phyloP scores from a whole-genome alignment of 2,329 filamentous ascomycete species.

The Sphaerostilbella broomeana region DNA sequence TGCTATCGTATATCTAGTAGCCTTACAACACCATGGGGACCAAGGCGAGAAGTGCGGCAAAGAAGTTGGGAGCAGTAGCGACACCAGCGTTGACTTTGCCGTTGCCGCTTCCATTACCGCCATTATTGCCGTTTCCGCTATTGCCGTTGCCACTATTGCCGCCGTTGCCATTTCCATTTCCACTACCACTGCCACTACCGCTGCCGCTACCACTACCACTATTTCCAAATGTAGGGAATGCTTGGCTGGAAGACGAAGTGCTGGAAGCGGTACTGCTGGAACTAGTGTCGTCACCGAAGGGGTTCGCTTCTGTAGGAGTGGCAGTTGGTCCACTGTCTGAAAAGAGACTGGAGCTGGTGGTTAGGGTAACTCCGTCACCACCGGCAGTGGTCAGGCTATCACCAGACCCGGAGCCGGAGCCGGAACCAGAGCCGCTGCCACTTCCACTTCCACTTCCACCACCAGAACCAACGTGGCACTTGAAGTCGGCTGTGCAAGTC shows the following conservation, averaged over 20 bases:
- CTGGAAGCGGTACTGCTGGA: neutral
- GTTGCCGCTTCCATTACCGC: neutral
- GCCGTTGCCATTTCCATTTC: neutral
- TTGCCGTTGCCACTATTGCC: neutral
- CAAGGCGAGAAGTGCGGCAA: slow-evolving; percentile 20
- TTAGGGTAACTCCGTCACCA: neutral
- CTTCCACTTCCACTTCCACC: slow-evolving; percentile 13
- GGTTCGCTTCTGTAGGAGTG: slow-evolving; percentile 3
- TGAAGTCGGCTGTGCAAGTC: slow-evolving; percentile 12
- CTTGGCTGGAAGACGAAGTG: neutral
- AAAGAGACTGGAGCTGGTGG: slow-evolving; percentile 4
- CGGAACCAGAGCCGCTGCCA: neutral
- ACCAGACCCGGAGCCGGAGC: neutral
- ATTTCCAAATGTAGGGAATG: neutral
- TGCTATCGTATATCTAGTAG: too few relatives aligned
- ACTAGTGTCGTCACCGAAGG: slow-evolving; percentile 3
- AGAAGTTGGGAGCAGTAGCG: slow-evolving; percentile 16
- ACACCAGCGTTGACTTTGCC: slow-evolving; percentile 14
- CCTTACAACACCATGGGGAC: slow-evolving; percentile 22
- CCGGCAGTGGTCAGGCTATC: neutral
- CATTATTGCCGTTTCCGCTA: neutral
- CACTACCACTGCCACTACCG: neutral
- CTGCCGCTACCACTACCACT: neutral
- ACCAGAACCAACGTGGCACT: slow-evolving; percentile 11
- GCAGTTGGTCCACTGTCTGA: slow-evolving; percentile 5